A percentile compares a stretch with the other conserved stretches of the same genome.
phyloP scores from a whole-genome alignment of 2,329 filamentous ascomycete species.

The Penicillium sp. region DNA sequence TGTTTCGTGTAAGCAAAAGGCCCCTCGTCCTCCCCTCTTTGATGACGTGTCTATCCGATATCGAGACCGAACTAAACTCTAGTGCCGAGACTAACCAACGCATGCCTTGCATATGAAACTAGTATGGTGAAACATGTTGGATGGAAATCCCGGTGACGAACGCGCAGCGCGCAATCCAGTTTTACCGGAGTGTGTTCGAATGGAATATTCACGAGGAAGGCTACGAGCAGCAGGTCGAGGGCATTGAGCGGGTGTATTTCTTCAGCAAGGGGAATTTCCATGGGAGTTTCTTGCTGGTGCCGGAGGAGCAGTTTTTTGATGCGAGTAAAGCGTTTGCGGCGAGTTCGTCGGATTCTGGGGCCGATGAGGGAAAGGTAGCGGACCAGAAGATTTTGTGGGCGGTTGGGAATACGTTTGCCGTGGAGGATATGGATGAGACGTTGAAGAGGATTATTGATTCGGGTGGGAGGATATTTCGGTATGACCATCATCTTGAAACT shows the following conservation, averaged over 20 bases:
- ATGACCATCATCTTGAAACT: neutral
- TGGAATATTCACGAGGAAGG: conserved; percentile 4
- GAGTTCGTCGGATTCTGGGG: neutral
- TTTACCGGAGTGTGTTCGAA: conserved; percentile 5
- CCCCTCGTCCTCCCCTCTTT: neutral
- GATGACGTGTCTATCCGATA: neutral
- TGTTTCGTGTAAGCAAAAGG: neutral
- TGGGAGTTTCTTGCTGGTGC: neutral
- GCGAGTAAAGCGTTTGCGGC: neutral
- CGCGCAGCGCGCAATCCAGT: conserved; percentile 4
- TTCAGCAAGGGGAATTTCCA: conserved; percentile 9
- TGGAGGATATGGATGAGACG: conserved; percentile 8
- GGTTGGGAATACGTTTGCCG: neutral
- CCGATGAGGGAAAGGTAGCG: neutral
- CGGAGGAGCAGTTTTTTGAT: conserved; percentile 5
- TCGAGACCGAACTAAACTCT: neutral
- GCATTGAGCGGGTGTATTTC: neutral
- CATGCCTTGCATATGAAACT: neutral
- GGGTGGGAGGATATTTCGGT: conserved; percentile 4
- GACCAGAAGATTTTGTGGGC: neutral
- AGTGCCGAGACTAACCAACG: neutral
- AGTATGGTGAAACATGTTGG: conserved; percentile 11
- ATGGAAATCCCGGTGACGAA: conserved; percentile 8
- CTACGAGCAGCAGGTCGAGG: conserved; percentile 1
- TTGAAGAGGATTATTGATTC: conserved; percentile 4